phyloP scores from a whole-genome alignment of 805 yeast species.

The Pichia eremophila region DNA sequence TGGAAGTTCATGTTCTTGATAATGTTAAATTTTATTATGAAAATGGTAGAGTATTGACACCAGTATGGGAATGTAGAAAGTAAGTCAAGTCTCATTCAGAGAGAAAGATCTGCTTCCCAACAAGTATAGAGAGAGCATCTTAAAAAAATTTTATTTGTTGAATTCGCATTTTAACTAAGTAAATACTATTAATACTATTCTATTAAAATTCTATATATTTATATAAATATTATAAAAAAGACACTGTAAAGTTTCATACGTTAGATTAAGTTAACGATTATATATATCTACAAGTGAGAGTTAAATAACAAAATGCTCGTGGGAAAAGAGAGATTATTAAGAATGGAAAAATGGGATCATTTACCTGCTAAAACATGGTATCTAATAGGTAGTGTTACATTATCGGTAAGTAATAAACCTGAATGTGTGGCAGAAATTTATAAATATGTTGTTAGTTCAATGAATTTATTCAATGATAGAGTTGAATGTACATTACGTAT shows the following conservation, averaged over 20 bases:
- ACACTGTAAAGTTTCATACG: no score
- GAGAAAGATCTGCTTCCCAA: no score
- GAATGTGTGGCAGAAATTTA: slow-evolving; percentile 68
- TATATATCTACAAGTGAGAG: no score
- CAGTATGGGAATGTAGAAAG: slow-evolving; percentile 57
- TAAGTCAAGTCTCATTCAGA: background rate
- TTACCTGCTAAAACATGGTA: slow-evolving; percentile 56
- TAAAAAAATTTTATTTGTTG: no score
- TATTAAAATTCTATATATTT: no score
- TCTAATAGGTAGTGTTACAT: slow-evolving; percentile 67
- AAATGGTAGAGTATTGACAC: slow-evolving; percentile 60
- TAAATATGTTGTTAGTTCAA: slow-evolving; percentile 43
- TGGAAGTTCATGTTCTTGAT: slow-evolving; percentile 72
- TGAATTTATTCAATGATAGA: background rate
- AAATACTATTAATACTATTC: no score
- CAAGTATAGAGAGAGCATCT: no score
- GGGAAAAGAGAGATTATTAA: slow-evolving; percentile 46
- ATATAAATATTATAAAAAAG: no score
- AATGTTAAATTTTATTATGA: slow-evolving; percentile 50
- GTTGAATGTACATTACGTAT: slow-evolving; percentile 36
- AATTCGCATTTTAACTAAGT: no score
- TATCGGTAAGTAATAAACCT: slow-evolving; percentile 76
- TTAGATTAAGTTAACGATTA: no score
- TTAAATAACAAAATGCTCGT: slow-evolving; percentile 21
- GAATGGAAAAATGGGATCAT: slow-evolving; percentile 44